Conservation (phyloP, 2,329 filamentous ascomycete species). For the Dryadomyces sulphureus region DNA sequence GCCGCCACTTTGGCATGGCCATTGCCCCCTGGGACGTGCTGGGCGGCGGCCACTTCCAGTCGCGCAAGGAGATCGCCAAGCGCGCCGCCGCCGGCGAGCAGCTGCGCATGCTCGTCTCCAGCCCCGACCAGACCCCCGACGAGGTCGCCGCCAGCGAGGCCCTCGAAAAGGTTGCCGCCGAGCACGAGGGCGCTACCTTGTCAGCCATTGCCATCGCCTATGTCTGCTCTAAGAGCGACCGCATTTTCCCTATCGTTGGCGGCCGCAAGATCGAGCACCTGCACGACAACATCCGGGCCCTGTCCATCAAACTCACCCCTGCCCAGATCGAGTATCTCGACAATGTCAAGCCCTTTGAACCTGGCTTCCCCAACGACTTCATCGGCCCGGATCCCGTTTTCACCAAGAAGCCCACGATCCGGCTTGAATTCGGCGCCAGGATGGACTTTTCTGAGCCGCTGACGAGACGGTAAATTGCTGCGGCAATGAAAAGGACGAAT, state of each 20-base stretch:
- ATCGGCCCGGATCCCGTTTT: conserved; percentile 17
- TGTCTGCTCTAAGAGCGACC: conserved; percentile 31
- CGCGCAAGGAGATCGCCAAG: conserved; percentile 18
- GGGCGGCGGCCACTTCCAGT: conserved; percentile 36
- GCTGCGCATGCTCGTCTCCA: conserved; percentile 16
- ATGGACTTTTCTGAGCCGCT: conserved; percentile 7
- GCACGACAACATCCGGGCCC: conserved; percentile 37
- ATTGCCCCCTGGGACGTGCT: conserved; percentile 45
- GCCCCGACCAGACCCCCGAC: conserved; percentile 24
- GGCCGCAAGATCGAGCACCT: conserved; percentile 37
- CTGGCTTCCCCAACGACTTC: conserved; percentile 37
- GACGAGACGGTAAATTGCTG: not conserved
- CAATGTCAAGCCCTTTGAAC: conserved; percentile 32
- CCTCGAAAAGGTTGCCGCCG: conserved; percentile 43
- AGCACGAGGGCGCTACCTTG: too few relatives aligned
- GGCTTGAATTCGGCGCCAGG: not conserved
- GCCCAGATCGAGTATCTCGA: conserved; percentile 42
- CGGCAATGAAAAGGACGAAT: too few relatives aligned
- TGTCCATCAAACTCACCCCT: conserved; percentile 31
- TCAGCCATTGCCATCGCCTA: conserved; percentile 42
- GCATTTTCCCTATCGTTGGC: conserved; percentile 39
- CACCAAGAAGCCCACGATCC: conserved; percentile 1
- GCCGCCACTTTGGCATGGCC: conserved; percentile 29
- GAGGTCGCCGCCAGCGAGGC: conserved; percentile 38
- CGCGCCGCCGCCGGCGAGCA: conserved; percentile 21